Base-by-base conservation (phyloP, 805 yeast species). In the Candida glaebosa region DNA sequence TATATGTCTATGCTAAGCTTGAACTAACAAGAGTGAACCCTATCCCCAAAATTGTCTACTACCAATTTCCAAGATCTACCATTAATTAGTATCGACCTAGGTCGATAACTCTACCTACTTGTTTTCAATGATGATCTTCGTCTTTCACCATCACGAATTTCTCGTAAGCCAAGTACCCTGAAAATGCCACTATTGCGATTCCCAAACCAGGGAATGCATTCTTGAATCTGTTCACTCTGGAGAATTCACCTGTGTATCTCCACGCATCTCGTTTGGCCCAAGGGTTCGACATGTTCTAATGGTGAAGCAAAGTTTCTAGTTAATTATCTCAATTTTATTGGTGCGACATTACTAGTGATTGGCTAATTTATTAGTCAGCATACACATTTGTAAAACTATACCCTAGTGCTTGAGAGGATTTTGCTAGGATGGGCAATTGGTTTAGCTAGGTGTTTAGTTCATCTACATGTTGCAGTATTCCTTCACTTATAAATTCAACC, bases 221-320 rank as follows among this genome's bases (percentile, higher is more conserved):
- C 54, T 74, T 80, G 62, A 79, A 82, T 52, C 93, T 72, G 64
- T 82, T 79, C 38, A 67, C 65, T 52, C 87, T 79, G 40, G 85
- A 74, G 69, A 87, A 87, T 40, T 81, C 86, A 45, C 93, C 95
- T 56, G 80, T 82, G 65, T 81, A 84, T 73, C 95, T 82, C 96
- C 96, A 87, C 36, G 95, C 93, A 61, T 87, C 95, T 75, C 95
- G 82, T 52, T 67, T 69, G 43, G 68, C 73, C 78, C 78, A 73
- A 38, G 77, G 76, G 47, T 70, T 70, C 31, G 31, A 28, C 31
- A 28, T 28, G n/a, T 28, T 28, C 14, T 12, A 28, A 5, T 14
- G 5, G 5, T 28, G 14, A 28, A 6, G 16, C n/a, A 28, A 10
- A 6, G 16, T 6, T 28, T 14, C 17, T 32, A 8, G 35, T 32